These are phyloP conservation scores for Ophidiomyces ophidiicola DNA, from an alignment of 2,329 filamentous ascomycete species.

Conservation along the genomic window DNA sequence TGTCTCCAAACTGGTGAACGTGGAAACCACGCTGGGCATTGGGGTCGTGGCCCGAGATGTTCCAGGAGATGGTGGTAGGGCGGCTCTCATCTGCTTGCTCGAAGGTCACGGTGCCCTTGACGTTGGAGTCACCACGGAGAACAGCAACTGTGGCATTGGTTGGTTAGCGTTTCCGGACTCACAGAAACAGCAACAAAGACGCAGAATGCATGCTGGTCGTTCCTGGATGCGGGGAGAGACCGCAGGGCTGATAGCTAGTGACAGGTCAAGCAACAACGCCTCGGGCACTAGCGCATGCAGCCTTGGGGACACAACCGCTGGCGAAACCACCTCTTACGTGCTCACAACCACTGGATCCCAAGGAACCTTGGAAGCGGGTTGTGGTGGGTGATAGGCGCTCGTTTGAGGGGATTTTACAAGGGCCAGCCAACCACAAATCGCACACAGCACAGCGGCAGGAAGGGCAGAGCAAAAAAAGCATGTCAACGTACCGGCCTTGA, in stretches of 20 bases:
- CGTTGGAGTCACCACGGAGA: slow-evolving; percentile 93
- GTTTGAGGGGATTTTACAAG: slow-evolving; percentile 11
- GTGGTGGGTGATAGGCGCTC: slow-evolving; percentile 3
- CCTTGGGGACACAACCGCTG: background rate
- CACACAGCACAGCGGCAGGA: background rate
- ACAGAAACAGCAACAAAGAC: background rate
- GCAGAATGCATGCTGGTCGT: background rate
- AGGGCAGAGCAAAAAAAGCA: slow-evolving; percentile 16
- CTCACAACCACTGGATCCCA: slow-evolving; percentile 3
- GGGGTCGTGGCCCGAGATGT: slow-evolving; percentile 83
- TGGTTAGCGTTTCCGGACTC: slow-evolving; percentile 2
- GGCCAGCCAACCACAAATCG: background rate
- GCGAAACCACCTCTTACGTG: slow-evolving; percentile 1
- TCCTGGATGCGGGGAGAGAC: background rate
- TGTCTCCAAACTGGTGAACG: slow-evolving; percentile 98
- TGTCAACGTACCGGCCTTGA: slow-evolving; percentile 75
- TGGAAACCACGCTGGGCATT: slow-evolving; percentile 97
- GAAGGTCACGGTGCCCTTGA: slow-evolving; percentile 87
- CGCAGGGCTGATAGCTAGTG: background rate
- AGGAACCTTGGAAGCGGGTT: slow-evolving; percentile 10
- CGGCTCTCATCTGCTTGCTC: slow-evolving; percentile 75
- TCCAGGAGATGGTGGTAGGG: slow-evolving; percentile 78
- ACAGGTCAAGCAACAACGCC: background rate
- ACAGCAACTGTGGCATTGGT: slow-evolving; percentile 60
- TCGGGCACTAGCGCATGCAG: background rate